These are phyloP conservation scores for Linum tenue DNA, from an alignment of 345 rosid species.

Conservation along the genomic window DNA sequence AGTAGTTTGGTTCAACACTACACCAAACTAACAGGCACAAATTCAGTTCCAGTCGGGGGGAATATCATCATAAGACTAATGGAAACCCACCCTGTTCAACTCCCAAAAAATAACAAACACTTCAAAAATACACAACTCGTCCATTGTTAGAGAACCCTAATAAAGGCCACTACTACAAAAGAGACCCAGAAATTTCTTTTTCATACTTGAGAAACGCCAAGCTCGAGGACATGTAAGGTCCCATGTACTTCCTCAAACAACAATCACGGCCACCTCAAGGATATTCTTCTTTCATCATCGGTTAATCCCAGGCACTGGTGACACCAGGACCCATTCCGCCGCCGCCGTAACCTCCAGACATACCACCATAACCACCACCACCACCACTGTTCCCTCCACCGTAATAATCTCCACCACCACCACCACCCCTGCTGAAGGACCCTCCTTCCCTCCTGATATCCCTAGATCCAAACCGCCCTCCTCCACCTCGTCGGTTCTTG, in stretches of 20 bases:
- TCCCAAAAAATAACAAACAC: neutral
- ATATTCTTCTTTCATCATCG: neutral
- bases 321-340: neutral
- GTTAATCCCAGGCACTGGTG: neutral
- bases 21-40: too few relatives aligned
- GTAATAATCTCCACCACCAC: neutral
- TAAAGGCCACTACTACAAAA: neutral
- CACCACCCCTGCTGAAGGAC: conserved; percentile 28
- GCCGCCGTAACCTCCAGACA: neutral
- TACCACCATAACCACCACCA: conserved; percentile 7
- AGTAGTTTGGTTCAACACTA: neutral
- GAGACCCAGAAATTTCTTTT: neutral
- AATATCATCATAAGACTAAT: too few relatives aligned
- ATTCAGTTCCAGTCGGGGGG: neutral
- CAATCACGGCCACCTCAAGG: neutral
- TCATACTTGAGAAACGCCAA: neutral
- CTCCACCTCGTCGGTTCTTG: conserved; percentile 1
- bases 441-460: neutral
- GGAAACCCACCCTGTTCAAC: neutral
- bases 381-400: neutral
- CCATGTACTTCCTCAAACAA: neutral
- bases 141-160: neutral
- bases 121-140: neutral
- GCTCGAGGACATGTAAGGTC: neutral
- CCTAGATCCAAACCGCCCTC: neutral